Conservation (phyloP, 208 protist genomes). For the Porcisia deanei region DNA sequence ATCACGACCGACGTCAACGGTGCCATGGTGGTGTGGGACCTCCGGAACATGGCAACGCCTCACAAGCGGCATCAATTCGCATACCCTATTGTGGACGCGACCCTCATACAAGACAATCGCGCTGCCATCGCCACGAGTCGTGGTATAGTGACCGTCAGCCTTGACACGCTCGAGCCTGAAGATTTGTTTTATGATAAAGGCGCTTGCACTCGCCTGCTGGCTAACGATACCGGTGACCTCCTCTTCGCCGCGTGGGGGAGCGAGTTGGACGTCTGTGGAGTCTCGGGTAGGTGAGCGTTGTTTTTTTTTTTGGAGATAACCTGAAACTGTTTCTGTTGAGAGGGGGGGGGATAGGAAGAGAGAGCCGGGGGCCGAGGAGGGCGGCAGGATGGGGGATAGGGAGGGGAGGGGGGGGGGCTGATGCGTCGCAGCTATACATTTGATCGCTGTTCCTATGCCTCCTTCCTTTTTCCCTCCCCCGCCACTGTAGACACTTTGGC, state of each 20-base stretch:
- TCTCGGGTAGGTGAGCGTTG: neutral
- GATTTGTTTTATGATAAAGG: constrained; percentile 20
- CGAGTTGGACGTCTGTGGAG: constrained; percentile 3
- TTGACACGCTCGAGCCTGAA: constrained; percentile 35
- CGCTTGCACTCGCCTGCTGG: constrained; percentile 24
- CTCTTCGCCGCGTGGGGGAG: constrained; percentile 24
- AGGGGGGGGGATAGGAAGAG: neutral
- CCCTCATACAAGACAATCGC: constrained; percentile 13
- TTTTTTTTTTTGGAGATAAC: too few relatives aligned
- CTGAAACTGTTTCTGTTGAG: too few relatives aligned
- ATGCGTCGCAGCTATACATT: neutral
- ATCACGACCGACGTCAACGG: constrained; percentile 71
- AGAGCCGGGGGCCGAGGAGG: neutral
- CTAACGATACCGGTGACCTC: constrained; percentile 30
- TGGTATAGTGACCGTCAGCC: constrained; percentile 51
- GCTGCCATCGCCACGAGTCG: constrained; percentile 61
- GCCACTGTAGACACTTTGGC: neutral
- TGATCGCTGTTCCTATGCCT: neutral
- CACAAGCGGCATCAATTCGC: constrained; percentile 36
- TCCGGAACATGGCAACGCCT: constrained; percentile 50
- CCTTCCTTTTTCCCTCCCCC: neutral
- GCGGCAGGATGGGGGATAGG: neutral
- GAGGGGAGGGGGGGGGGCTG: too few relatives aligned
- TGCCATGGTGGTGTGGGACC: constrained; percentile 68
- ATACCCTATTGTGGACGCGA: constrained; percentile 55